phyloP scores from a whole-genome alignment of 495 filamentous ascomycete genomes.

The Bathelium albidoporum region DNA sequence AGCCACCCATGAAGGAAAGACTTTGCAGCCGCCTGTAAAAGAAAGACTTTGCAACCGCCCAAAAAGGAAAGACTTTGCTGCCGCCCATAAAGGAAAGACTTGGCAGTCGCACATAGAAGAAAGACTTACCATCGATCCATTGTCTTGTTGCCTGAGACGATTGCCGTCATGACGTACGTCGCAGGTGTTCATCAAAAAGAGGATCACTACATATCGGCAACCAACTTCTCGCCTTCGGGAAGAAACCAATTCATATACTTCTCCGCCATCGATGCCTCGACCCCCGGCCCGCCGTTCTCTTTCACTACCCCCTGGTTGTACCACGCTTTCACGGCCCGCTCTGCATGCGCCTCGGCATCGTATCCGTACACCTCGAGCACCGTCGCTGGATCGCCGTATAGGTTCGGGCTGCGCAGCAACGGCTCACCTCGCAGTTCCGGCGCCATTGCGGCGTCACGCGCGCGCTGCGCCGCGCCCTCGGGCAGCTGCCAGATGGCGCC shows the following conservation, averaged over 20 bases:
- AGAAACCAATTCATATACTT: slow-evolving; percentile 28
- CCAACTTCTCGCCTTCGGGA: slow-evolving; percentile 14
- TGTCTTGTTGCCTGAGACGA: too few species aligned
- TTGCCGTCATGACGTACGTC: neutral
- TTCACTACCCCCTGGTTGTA: slow-evolving; percentile 11
- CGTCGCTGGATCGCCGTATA: slow-evolving; percentile 22
- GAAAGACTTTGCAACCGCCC: too few species aligned
- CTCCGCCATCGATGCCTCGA: slow-evolving; percentile 17
- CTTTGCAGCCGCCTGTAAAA: too few species aligned
- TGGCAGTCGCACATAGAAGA: too few species aligned
- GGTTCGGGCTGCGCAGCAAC: slow-evolving; percentile 21
- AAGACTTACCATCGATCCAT: too few species aligned
- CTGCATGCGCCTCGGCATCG: slow-evolving; percentile 24
- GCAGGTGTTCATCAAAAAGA: neutral
- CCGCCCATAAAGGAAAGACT: too few species aligned
- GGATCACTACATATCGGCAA: neutral
- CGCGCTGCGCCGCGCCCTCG: slow-evolving; percentile 15
- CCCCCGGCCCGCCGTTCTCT: slow-evolving; percentile 14
- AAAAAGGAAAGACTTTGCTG: too few species aligned
- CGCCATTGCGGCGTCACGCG: slow-evolving; percentile 15
- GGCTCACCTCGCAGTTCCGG: slow-evolving; percentile 29
- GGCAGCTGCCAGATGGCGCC: slow-evolving; percentile 20
- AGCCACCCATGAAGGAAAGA: too few species aligned
- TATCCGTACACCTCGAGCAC: slow-evolving; percentile 26
- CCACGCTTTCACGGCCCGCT: slow-evolving; percentile 16